Percentiles rank a stretch among this genome's conserved stretches.
phyloP scores from a whole-genome alignment of 306 rosid species.

The Chamaecrista fasciculata region DNA sequence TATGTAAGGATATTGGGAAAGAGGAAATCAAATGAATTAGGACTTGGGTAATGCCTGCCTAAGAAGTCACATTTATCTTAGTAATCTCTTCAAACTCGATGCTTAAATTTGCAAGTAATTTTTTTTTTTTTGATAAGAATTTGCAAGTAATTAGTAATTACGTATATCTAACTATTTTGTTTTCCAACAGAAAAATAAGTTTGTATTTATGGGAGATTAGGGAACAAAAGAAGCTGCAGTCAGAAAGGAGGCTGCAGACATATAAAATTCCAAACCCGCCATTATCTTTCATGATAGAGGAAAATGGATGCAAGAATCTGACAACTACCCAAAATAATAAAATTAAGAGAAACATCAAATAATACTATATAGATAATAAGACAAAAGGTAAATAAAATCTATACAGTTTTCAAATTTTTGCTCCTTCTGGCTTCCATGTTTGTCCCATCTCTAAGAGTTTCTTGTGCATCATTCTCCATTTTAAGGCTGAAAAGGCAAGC shows the following conservation, averaged over 20 bases:
- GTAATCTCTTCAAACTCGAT: neutral
- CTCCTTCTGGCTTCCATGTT: constrained; percentile 77
- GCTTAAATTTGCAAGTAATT: neutral
- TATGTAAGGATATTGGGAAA: neutral
- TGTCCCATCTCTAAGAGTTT: constrained; percentile 83
- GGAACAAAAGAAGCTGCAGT: neutral
- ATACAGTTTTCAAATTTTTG: constrained; percentile 48
- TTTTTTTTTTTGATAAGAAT: too few relatives aligned
- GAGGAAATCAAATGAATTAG: neutral
- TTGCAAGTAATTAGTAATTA: too few relatives aligned
- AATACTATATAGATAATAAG: constrained; percentile 1
- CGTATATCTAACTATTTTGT: neutral
- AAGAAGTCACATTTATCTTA: neutral
- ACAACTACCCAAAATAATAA: constrained; percentile 19
- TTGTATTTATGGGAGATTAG: neutral
- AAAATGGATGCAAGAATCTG: constrained; percentile 27
- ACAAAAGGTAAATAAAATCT: constrained; percentile 25
- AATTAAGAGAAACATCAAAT: constrained; percentile 23
- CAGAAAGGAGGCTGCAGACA: constrained; percentile 1
- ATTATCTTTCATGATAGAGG: constrained; percentile 14
- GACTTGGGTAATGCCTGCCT: neutral
- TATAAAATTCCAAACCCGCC: constrained; percentile 19
- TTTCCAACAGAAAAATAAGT: neutral
- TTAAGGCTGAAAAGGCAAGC: constrained; percentile 79
- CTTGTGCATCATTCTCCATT: constrained; percentile 94